Evolutionary conservation across 73 alveolate species (phyloP).

Genomic region (Paraurostyla sp.): DNA sequence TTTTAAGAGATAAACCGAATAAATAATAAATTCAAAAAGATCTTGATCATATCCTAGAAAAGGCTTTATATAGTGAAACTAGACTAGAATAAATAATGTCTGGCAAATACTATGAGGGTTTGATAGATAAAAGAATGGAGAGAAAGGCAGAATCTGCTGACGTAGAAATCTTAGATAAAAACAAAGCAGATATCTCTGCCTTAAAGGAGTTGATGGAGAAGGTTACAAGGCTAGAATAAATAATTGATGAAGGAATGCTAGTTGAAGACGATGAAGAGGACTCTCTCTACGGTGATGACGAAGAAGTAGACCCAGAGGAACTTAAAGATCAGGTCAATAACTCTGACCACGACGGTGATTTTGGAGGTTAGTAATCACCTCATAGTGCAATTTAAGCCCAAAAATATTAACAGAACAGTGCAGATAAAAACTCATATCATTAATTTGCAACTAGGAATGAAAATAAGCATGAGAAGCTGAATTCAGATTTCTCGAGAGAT

Average conservation of each 20-base stretch:
- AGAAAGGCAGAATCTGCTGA: neutral
- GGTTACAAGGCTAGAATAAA: neutral
- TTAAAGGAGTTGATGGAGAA: neutral
- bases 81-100: neutral
- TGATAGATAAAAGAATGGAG: neutral
- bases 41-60: neutral
- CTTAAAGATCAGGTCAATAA: slow-evolving; percentile 30
- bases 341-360: neutral
- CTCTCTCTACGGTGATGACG: neutral
- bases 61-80: neutral
- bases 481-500: slow-evolving; percentile 23
- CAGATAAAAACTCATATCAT: too few relatives aligned
- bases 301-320: slow-evolving; percentile 41
- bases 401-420: too few relatives aligned
- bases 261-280: slow-evolving; percentile 34
- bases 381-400: too few relatives aligned
- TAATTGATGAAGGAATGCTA: slow-evolving; percentile 1
- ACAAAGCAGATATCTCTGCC: slow-evolving; percentile 7
- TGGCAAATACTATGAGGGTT: neutral
- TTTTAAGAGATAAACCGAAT: neutral
- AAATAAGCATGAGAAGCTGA: too few relatives aligned
- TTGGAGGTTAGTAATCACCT: too few relatives aligned
- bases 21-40: neutral
- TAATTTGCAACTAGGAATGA: slow-evolving; percentile 5
- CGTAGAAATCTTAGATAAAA: neutral